phyloP scores from a whole-genome alignment of 2,329 filamentous ascomycete species.

The Nothomitra cinnamomea region DNA sequence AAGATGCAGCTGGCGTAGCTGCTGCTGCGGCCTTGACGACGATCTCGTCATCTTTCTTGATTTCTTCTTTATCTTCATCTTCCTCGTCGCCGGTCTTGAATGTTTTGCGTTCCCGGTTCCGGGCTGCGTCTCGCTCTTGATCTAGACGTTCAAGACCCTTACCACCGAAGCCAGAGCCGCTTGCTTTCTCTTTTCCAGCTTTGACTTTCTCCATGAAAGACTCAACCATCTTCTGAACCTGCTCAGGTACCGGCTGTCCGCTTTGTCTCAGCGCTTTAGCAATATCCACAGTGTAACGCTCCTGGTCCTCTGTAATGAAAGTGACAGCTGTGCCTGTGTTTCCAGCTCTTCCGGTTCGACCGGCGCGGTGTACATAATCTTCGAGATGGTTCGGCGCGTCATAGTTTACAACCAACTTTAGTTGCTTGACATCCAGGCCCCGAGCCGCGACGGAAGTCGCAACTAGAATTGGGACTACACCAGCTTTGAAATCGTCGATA shows the following conservation, averaged over 20 bases:
- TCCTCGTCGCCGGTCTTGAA: slow-evolving; percentile 75
- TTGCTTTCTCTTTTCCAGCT: slow-evolving; percentile 73
- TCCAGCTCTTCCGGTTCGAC: slow-evolving; percentile 83
- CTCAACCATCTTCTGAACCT: slow-evolving; percentile 41
- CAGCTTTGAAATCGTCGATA: slow-evolving; percentile 85
- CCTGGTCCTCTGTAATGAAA: slow-evolving; percentile 81
- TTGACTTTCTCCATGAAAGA: slow-evolving; percentile 82
- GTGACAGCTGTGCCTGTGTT: slow-evolving; percentile 92
- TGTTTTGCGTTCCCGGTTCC: slow-evolving; percentile 70
- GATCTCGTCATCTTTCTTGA: slow-evolving; percentile 40
- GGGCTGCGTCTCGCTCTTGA: slow-evolving; percentile 74
- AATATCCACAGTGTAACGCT: slow-evolving; percentile 76
- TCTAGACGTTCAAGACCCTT: slow-evolving; percentile 87
- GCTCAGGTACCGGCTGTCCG: slow-evolving; percentile 63
- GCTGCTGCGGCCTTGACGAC: slow-evolving; percentile 44
- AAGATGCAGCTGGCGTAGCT: slow-evolving; percentile 16
- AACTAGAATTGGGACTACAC: slow-evolving; percentile 74
- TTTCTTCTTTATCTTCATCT: slow-evolving; percentile 54
- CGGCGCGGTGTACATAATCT: slow-evolving; percentile 89
- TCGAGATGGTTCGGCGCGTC: slow-evolving; percentile 88
- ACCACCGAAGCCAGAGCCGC: slow-evolving; percentile 74
- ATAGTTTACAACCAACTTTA: slow-evolving; percentile 92
- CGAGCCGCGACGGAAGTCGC: slow-evolving; percentile 92
- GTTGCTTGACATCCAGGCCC: slow-evolving; percentile 86
- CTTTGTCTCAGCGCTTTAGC: slow-evolving; percentile 87